Percentiles rank a stretch among this genome's conserved stretches.
Conservation (phyloP, 1,284 basidiomycete species). For the Ustilago crameri region DNA sequence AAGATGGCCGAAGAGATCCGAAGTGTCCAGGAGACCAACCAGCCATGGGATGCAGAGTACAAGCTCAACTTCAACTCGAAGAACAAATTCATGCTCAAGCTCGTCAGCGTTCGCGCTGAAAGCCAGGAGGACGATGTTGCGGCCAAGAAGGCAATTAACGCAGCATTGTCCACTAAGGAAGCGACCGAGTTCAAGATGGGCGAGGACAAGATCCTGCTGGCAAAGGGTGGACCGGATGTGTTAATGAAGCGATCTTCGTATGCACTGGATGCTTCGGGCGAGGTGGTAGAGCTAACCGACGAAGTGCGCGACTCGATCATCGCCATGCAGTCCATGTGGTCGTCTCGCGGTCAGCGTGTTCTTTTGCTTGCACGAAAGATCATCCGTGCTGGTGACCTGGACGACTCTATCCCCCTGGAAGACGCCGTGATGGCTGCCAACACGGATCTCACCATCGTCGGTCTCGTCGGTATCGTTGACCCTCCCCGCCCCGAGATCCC, state of each 20-base stretch:
- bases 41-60: conserved; percentile 69
- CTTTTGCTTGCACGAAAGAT: conserved; percentile 70
- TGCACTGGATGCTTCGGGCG: conserved; percentile 60
- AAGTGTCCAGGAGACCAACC: conserved; percentile 59
- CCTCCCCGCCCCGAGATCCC: conserved; percentile 75
- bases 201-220: conserved; percentile 37
- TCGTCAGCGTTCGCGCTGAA: conserved; percentile 18
- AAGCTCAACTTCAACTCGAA: conserved; percentile 74
- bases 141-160: conserved; percentile 1
- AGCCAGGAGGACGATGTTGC: not conserved
- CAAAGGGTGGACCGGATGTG: conserved; percentile 60
- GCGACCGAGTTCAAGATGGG: conserved; percentile 59
- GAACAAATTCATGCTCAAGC: conserved; percentile 76
- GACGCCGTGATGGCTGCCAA: conserved; percentile 62
- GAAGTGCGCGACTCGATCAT: conserved; percentile 13
- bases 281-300: conserved; percentile 27
- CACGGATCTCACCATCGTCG: conserved; percentile 73
- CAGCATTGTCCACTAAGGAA: conserved; percentile 60
- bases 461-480: conserved; percentile 76
- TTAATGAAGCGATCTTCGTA: conserved; percentile 68
- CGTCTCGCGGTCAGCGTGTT: conserved; percentile 75
- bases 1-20: conserved; percentile 73
- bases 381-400: conserved; percentile 58
- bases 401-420: conserved; percentile 68
- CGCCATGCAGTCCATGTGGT: conserved; percentile 69